Evolutionary conservation across 2,329 filamentous ascomycete genomes (phyloP).

Genomic region (Talaromyces atroroseus): DNA sequence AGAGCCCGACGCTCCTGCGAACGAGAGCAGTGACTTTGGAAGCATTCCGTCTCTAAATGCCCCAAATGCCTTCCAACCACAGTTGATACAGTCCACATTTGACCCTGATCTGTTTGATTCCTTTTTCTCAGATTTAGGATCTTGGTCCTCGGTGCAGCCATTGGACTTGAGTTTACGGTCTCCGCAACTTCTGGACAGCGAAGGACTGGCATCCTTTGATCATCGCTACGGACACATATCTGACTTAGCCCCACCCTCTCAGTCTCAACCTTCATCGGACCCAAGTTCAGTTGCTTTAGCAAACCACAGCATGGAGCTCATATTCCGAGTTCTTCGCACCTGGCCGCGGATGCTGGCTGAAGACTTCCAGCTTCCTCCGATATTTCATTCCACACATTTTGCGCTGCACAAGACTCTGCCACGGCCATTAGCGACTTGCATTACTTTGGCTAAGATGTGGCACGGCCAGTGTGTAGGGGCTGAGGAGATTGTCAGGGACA

Average conservation of each 20-base stretch:
- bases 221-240: neutral
- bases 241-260: neutral
- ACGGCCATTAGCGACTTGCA: conserved; percentile 31
- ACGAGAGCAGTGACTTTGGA: neutral
- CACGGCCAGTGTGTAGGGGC: conserved; percentile 25
- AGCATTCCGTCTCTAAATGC: neutral
- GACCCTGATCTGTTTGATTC: neutral
- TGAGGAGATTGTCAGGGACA: conserved; percentile 27
- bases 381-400: conserved; percentile 25
- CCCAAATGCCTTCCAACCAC: neutral
- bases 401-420: conserved; percentile 21
- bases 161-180: neutral
- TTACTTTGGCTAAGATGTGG: conserved; percentile 37
- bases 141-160: neutral
- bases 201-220: neutral
- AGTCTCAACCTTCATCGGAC: neutral
- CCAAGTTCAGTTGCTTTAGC: neutral
- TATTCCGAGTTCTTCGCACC: conserved; percentile 32
- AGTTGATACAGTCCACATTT: neutral
- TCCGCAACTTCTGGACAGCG: neutral
- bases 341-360: conserved; percentile 38
- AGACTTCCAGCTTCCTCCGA: conserved; percentile 32
- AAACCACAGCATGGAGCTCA: conserved; percentile 28
- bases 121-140: neutral
- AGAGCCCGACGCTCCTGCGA: neutral